A percentile compares a stretch with the other conserved stretches of the same genome.
These are phyloP conservation scores for Termitomyces sp. DNA, from an alignment of 768 basidiomycete genomes.

Conservation along the genomic window DNA sequence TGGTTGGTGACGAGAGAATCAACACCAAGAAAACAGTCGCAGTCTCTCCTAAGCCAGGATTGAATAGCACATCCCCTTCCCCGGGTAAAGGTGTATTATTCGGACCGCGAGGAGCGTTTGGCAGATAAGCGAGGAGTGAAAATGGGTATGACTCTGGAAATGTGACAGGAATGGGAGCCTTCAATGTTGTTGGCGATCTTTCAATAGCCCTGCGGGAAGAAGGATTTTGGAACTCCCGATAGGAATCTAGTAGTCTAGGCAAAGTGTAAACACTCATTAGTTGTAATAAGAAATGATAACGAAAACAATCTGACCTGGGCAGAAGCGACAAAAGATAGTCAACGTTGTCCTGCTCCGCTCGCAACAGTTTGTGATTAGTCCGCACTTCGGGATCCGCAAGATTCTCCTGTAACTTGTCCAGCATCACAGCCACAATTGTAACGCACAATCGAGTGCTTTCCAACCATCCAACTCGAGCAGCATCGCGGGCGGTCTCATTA, in stretches of 20 bases:
- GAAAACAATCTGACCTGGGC: conserved; percentile 58
- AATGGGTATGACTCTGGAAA: conserved; percentile 97
- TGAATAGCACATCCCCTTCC: conserved; percentile 56
- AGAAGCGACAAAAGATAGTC: conserved; percentile 81
- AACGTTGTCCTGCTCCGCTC: conserved; percentile 89
- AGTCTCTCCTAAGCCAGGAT: conserved; percentile 79
- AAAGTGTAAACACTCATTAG: conserved; percentile 7
- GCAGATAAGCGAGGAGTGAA: conserved; percentile 67
- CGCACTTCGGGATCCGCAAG: conserved; percentile 65
- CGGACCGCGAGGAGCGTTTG: conserved; percentile 46
- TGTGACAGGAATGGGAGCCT: conserved; percentile 64
- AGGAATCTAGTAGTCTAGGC: conserved; percentile 78
- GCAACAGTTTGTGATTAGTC: conserved; percentile 56
- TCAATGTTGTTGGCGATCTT: conserved; percentile 55
- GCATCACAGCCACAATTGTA: conserved; percentile 83
- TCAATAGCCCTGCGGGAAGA: conserved; percentile 69
- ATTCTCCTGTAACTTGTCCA: conserved; percentile 85
- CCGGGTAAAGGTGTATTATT: conserved; percentile 35
- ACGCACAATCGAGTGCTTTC: conserved; percentile 89
- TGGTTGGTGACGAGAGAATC: conserved; percentile 73
- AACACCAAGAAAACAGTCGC: conserved; percentile 83
- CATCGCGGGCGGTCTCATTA: conserved; percentile 61
- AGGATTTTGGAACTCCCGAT: conserved; percentile 74
- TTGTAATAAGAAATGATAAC: neutral
- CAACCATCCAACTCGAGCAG: conserved; percentile 81